Conservation (phyloP, 1,139 yeast species). For the Kurtzmaniella quercitrusa region DNA sequence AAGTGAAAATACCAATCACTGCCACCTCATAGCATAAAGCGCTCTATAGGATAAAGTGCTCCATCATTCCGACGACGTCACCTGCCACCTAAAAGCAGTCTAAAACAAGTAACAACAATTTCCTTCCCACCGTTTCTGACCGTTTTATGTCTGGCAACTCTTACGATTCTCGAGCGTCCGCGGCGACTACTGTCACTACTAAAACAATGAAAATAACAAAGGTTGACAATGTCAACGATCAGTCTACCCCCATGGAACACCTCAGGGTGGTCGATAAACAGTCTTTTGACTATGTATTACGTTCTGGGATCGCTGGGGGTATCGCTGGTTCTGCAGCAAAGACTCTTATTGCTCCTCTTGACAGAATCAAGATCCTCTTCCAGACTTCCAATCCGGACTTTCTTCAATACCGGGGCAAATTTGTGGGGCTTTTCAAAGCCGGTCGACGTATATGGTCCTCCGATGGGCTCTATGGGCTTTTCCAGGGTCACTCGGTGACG, state of each 20-base stretch:
- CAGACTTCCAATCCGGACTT: slow-evolving; percentile 95
- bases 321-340: slow-evolving; percentile 94
- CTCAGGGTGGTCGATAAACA: slow-evolving; percentile 51
- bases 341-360: slow-evolving; percentile 91
- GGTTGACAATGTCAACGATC: slow-evolving; percentile 19
- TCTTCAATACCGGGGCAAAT: slow-evolving; percentile 72
- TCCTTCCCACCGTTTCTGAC: not conserved
- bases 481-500: slow-evolving; percentile 95
- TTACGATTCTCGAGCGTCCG: not conserved
- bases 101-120: too few relatives aligned
- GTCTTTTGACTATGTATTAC: slow-evolving; percentile 69
- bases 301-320: slow-evolving; percentile 94
- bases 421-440: slow-evolving; percentile 72
- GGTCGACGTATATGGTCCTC: slow-evolving; percentile 57
- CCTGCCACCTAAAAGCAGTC: too few relatives aligned
- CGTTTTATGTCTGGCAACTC: not conserved
- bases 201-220: slow-evolving; percentile 7
- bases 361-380: slow-evolving; percentile 87
- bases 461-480: slow-evolving; percentile 82
- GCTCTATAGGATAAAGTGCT: too few relatives aligned
- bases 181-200: not conserved
- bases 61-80: too few relatives aligned
- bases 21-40: too few relatives aligned
- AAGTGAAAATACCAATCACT: too few relatives aligned
- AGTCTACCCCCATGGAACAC: slow-evolving; percentile 20